phyloP scores from a whole-genome alignment of 257 asterid species.

The Gentiana dahurica region DNA sequence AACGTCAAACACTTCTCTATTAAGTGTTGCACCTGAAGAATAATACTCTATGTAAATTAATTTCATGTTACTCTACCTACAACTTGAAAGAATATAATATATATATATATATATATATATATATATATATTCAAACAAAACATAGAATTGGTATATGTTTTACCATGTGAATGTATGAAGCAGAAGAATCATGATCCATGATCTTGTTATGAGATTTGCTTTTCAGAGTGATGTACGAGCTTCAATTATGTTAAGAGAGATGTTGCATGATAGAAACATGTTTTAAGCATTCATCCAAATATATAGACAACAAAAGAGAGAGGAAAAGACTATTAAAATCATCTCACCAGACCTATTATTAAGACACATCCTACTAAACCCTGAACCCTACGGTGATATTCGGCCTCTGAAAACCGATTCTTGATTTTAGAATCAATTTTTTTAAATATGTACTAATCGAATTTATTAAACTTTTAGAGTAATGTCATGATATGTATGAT shows the following conservation, averaged over 20 bases:
- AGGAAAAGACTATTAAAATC: neutral
- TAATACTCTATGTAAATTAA: conserved; percentile 2
- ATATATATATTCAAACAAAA: too few species aligned
- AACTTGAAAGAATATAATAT: neutral
- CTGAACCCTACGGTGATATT: too few species aligned
- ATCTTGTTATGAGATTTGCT: too few species aligned
- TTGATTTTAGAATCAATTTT: too few species aligned
- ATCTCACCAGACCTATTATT: too few species aligned
- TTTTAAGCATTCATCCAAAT: neutral
- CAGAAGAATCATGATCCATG: conserved; percentile 20
- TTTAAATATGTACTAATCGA: too few species aligned
- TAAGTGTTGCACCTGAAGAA: conserved; percentile 36
- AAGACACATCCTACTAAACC: neutral
- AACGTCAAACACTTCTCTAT: conserved; percentile 79
- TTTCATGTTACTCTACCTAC: neutral
- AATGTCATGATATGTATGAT: too few species aligned
- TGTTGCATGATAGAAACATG: too few species aligned
- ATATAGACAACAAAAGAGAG: neutral
- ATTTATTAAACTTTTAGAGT: too few species aligned
- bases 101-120: too few species aligned
- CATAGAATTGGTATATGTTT: neutral
- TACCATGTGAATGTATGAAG: conserved; percentile 38
- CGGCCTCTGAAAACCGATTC: too few species aligned
- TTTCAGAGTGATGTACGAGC: conserved; percentile 4
- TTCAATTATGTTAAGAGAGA: too few species aligned